These are phyloP conservation scores for Nemophila menziesii DNA, from an alignment of 257 asterid species.

Conservation along the genomic window DNA sequence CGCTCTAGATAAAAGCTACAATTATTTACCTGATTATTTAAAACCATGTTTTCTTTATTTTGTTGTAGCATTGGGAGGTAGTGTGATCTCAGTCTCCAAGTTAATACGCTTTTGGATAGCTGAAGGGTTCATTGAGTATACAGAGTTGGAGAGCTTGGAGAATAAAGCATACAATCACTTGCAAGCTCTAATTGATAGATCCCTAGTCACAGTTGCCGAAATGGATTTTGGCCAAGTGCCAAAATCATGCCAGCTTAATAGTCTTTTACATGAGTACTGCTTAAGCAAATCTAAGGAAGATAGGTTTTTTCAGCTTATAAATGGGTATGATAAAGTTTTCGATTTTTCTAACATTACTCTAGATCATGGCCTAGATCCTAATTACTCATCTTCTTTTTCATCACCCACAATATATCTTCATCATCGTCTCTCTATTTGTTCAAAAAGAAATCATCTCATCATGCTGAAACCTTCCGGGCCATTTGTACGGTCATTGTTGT, in stretches of 20 bases:
- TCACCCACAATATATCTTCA: neutral
- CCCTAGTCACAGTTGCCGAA: constrained; percentile 6
- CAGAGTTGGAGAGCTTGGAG: too few relatives aligned
- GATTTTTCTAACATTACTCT: neutral
- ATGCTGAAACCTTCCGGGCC: constrained; percentile 9
- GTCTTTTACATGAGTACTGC: too few relatives aligned
- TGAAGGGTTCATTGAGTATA: too few relatives aligned
- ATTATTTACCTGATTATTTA: constrained; percentile 9
- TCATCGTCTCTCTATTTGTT: neutral
- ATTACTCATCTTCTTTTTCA: too few relatives aligned
- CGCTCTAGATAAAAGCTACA: constrained; percentile 5
- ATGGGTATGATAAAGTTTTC: neutral
- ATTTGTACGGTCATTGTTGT: constrained; percentile 5
- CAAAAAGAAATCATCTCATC: constrained; percentile 4
- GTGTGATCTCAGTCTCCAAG: constrained; percentile 12
- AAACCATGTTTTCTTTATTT: constrained; percentile 12
- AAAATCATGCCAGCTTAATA: constrained; percentile 14
- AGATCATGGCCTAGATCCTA: too few relatives aligned
- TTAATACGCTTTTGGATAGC: too few relatives aligned
- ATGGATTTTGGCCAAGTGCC: neutral
- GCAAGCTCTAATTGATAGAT: too few relatives aligned
- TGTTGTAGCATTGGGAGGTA: constrained; percentile 2
- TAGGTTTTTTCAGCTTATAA: neutral
- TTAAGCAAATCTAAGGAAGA: constrained; percentile 5
- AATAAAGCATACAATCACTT: too few relatives aligned